Evolutionary conservation across 768 basidiomycete genomes (phyloP).

Genomic region (Dendrothele bispora): DNA sequence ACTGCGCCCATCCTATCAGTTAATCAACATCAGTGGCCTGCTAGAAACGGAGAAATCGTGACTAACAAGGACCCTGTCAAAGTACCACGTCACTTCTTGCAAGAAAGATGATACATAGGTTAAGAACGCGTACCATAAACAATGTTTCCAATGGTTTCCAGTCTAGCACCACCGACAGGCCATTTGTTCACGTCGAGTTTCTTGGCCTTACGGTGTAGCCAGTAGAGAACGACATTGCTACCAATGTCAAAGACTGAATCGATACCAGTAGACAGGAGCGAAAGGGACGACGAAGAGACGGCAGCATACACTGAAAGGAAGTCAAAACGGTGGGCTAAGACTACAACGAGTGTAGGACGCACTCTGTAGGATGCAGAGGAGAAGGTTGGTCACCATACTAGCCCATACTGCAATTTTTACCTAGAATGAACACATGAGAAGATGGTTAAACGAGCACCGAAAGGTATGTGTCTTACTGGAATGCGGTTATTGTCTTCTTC

Average conservation of each 20-base stretch:
- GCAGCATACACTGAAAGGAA: constrained; percentile 81
- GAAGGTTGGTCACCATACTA: constrained; percentile 76
- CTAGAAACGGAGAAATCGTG: not conserved
- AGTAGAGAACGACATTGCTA: constrained; percentile 79
- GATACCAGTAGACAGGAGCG: constrained; percentile 85
- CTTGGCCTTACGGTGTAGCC: constrained; percentile 72
- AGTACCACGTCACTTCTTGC: not conserved
- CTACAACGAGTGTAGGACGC: constrained; percentile 13
- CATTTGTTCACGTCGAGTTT: constrained; percentile 80
- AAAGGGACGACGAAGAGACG: constrained; percentile 77
- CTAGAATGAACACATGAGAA: constrained; percentile 32
- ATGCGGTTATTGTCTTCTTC: constrained; percentile 67
- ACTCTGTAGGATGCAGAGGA: constrained; percentile 74
- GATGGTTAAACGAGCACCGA: not conserved
- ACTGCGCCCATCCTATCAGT: constrained; percentile 79
- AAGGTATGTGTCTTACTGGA: constrained; percentile 45
- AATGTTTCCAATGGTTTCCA: constrained; percentile 89
- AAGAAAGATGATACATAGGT: not conserved
- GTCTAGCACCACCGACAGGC: constrained; percentile 89
- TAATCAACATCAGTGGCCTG: constrained; percentile 3
- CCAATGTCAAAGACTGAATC: constrained; percentile 87
- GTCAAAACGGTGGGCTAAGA: not conserved
- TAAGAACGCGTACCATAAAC: constrained; percentile 57
- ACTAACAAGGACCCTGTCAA: constrained; percentile 40
- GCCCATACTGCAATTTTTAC: constrained; percentile 88